Base-by-base conservation (phyloP, 306 rosid genomes). In the Begonia loranthoides region DNA sequence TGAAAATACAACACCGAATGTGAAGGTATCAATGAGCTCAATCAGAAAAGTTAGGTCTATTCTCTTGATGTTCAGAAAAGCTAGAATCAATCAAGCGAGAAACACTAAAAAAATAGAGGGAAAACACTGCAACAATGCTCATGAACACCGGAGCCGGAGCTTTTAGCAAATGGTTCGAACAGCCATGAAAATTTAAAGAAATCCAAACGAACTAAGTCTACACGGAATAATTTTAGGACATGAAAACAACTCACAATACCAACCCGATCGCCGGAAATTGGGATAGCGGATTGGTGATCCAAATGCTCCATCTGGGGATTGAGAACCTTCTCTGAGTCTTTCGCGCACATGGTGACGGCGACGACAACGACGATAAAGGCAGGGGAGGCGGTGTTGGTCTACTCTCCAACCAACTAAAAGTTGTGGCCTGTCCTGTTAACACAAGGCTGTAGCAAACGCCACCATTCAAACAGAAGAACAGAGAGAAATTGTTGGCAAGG, bases 271-370 rank as follows among this genome's bases (percentile, higher is more conserved):
- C 61, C 57, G 45, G 89, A 63, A 57, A 72, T 44, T 52, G 41
- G 28, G 28, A 71, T 58, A 57, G 76, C 45, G 71, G 87, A 49
- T 7, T 45, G 71, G 15, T 50, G 36, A 28, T 28, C 36, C 36
- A 28, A 28, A 28, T 28, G 68, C 14, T 72, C 84, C 80, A 74
- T 72, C 63, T 76, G 88, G 67, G 58, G 49, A 58, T 57, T 73
- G 66, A 70, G 58, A 33, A 62, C 74, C 78, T 79, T 79, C 28
- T 87, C 95, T 16, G 69, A 65, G 4, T 82, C 92, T 58, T 75
- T 77, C 45, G 78, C 77, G 66, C 95, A 90, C 95, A 90, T 86
- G 80, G 12, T 60, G 43, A 54, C 54, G 66, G 55, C 60, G 51
- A 65, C 43, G 39, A 57, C 24, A 56, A 22, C 17, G n/a, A 41